Conservation (phyloP, 2,329 filamentous ascomycete genomes). For the Pestalotiopsis sp. region DNA sequence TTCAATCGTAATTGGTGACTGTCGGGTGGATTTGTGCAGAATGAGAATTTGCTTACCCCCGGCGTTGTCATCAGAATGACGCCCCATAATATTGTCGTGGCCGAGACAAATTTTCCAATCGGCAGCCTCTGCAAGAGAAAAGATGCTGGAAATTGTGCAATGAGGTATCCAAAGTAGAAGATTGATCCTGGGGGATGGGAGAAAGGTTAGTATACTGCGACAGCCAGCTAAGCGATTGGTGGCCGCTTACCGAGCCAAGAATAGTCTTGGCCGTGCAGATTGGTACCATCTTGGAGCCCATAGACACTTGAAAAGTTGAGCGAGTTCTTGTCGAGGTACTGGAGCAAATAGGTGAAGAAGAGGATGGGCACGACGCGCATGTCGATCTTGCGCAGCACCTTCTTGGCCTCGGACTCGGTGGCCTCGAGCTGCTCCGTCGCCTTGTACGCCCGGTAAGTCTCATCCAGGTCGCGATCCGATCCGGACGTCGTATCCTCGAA, state of each 20-base stretch:
- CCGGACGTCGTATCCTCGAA: slow-evolving; percentile 21
- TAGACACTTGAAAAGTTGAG: slow-evolving; percentile 54
- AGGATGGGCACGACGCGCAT: slow-evolving; percentile 30
- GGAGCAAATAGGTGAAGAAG: slow-evolving; percentile 34
- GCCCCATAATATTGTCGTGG: slow-evolving; percentile 49
- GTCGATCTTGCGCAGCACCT: slow-evolving; percentile 34
- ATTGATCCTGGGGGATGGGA: slow-evolving; percentile 40
- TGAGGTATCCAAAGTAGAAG: slow-evolving; percentile 54
- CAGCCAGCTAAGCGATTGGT: neutral
- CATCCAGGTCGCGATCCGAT: slow-evolving; percentile 29
- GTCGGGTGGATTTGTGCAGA: neutral
- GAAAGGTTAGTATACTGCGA: neutral
- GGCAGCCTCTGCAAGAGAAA: slow-evolving; percentile 49
- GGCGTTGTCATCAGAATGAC: slow-evolving; percentile 48
- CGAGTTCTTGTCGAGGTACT: slow-evolving; percentile 42
- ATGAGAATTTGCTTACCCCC: slow-evolving; percentile 25
- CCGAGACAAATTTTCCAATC: slow-evolving; percentile 49
- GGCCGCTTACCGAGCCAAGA: slow-evolving; percentile 45
- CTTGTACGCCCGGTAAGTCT: slow-evolving; percentile 34
- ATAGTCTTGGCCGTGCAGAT: slow-evolving; percentile 52
- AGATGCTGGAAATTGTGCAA: slow-evolving; percentile 46
- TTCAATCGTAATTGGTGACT: neutral
- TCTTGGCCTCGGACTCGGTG: slow-evolving; percentile 28
- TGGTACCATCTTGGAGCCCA: slow-evolving; percentile 47
- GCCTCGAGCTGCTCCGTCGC: slow-evolving; percentile 24